Evolutionary conservation across 1,284 basidiomycete species (phyloP).

Genomic region (Ceratobasidium sp.): DNA sequence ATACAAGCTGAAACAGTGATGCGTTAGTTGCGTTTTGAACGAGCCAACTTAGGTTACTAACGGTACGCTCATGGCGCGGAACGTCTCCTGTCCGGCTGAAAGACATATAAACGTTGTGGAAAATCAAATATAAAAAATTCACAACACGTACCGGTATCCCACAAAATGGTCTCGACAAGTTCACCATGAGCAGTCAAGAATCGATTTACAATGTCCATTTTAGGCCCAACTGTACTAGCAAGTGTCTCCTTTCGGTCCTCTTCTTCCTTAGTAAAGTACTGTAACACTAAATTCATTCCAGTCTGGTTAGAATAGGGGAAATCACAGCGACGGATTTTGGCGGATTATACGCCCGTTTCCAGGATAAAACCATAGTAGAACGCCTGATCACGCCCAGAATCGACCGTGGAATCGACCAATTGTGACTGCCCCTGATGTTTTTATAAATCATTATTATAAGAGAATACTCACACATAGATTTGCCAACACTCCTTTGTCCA

Average conservation of each 20-base stretch:
- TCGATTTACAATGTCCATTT: slow-evolving; percentile 28
- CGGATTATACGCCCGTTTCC: no score
- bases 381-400: no score
- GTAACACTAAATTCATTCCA: not conserved
- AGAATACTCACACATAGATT: slow-evolving; percentile 25
- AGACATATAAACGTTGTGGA: not conserved
- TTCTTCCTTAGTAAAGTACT: slow-evolving; percentile 31
- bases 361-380: no score
- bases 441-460: not conserved
- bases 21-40: not conserved
- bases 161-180: slow-evolving; percentile 21
- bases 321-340: no score
- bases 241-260: slow-evolving; percentile 13
- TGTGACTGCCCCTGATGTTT: no score
- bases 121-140: not conserved
- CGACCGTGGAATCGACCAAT: no score
- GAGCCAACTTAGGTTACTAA: not conserved
- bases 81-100: slow-evolving; percentile 30
- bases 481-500: slow-evolving; percentile 37
- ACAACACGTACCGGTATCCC: slow-evolving; percentile 28
- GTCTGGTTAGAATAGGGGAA: not conserved
- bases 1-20: not conserved
- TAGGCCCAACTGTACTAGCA: slow-evolving; percentile 17
- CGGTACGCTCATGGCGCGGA: slow-evolving; percentile 31
- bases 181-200: slow-evolving; percentile 36